Evolutionary conservation across 2,329 filamentous ascomycete genomes (phyloP), one percentile per base, ranked within the genome.

Genomic region (Zalaria obscura): DNA sequence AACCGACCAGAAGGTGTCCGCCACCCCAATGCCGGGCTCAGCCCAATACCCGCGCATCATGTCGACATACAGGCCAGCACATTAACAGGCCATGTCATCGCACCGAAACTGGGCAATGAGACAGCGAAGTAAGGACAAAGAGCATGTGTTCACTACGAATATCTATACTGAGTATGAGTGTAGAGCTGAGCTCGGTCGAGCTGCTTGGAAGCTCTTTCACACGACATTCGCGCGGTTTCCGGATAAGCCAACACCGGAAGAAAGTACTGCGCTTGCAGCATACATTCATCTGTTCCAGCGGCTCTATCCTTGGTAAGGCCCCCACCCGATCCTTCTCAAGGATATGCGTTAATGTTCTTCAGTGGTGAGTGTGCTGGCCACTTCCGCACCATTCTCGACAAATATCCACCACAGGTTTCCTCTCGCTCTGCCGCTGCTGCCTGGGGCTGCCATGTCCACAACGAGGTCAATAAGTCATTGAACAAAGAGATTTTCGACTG

Each of bases 51-150:
- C 39, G 52, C 37, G 42, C 46, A 39, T 44, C 46, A 47, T 44
- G 46, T 50, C 25, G 55, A 56, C 43, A 50, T 51, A 31, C 38
- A 47, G 43, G 36, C 49, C 32, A 47, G 55, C 7, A 49, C 56
- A 32, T 66, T 86, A 25, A 68, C 70, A 11, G 83, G 82, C 42
- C 76, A 76, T 42, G 79, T 78, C 3, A 89, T 87, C 53, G 83
- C 83, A 39, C 80, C 83, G 1, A 87, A 85, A 62, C 67, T 91
- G 40, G 84, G 83, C 55, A 91, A 91, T 62, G 83, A 80, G 45
- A 91, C 84, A 5, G 67, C 76, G 41, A 91, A 89, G 78, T 81
- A 66, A 39, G 69, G 18, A 18, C 18, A 18, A 18, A 18, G 18
- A 18, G 18, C 18, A 18, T 18, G 18, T 18, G 18, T 18, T 18